Conservation (phyloP, 768 basidiomycete species). For the Psilocybe azurescens region DNA sequence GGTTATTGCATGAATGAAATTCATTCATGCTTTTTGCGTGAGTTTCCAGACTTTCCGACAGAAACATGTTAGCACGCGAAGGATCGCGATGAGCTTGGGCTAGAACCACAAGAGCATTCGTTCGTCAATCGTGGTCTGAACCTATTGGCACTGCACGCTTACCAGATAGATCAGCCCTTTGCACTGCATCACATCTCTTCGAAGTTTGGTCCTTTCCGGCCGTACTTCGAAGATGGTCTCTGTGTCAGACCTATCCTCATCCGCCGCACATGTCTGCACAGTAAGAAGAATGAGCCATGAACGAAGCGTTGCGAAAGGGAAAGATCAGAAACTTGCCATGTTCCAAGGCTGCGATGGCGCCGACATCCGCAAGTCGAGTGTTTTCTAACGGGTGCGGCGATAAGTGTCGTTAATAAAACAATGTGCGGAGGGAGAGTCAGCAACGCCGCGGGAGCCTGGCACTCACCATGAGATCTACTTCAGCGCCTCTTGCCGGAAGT, state of each 20-base stretch:
- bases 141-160: neutral
- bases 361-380: conserved; percentile 19
- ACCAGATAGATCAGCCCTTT: neutral
- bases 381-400: conserved; percentile 15
- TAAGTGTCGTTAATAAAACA: neutral
- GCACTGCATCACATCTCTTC: neutral
- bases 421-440: neutral
- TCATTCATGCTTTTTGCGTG: neutral
- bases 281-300: neutral
- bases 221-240: conserved; percentile 25
- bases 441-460: neutral
- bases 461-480: conserved; percentile 22
- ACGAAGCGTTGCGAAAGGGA: neutral
- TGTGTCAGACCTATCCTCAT: conserved; percentile 23
- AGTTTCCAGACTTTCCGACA: neutral
- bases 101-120: neutral
- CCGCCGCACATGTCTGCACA: conserved; percentile 11
- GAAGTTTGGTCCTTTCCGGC: neutral
- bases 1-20: neutral
- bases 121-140: too few species aligned
- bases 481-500: conserved; percentile 4
- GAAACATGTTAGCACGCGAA: conserved; percentile 1
- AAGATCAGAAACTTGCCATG: conserved; percentile 12
- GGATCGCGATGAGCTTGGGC: neutral
- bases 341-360: conserved; percentile 1